Conservation (phyloP, 1,284 basidiomycete species). For the Laetiporus sulphureus region DNA sequence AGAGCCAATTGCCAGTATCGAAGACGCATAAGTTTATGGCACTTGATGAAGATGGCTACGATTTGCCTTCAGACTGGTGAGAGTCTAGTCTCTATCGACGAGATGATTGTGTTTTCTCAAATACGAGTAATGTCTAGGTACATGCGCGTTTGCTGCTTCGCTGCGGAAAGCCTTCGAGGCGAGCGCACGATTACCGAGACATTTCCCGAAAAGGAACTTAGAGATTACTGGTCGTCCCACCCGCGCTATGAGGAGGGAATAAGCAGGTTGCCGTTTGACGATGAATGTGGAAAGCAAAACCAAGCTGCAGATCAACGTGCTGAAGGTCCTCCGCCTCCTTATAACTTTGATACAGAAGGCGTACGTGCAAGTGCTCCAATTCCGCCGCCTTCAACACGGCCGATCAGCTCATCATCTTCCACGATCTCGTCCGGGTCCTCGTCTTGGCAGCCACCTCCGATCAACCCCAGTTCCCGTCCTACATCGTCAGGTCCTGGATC, state of each 20-base stretch:
- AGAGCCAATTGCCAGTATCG: constrained; percentile 49
- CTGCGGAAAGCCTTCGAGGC: constrained; percentile 56
- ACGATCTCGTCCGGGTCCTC: no score
- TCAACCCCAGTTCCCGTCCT: background rate
- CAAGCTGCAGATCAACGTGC: no score
- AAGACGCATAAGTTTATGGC: constrained; percentile 55
- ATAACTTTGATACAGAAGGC: constrained; percentile 49
- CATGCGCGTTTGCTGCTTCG: constrained; percentile 71
- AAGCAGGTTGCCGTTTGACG: constrained; percentile 30
- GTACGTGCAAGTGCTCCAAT: background rate
- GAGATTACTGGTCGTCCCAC: constrained; percentile 64
- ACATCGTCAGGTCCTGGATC: background rate
- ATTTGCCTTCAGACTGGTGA: constrained; percentile 68
- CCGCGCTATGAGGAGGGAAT: constrained; percentile 51
- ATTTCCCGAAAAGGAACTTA: constrained; percentile 64
- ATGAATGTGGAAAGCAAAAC: constrained; percentile 41
- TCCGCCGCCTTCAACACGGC: background rate
- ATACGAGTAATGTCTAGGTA: constrained; percentile 39
- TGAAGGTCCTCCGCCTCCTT: constrained; percentile 64
- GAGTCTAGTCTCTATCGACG: constrained; percentile 14
- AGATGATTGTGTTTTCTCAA: background rate
- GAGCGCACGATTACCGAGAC: constrained; percentile 55
- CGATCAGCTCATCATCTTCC: background rate
- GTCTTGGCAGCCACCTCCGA: background rate
- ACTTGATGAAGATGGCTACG: constrained; percentile 65